These are phyloP conservation scores for Russula foetens DNA, from an alignment of 768 basidiomycete genomes.

Conservation along the genomic window DNA sequence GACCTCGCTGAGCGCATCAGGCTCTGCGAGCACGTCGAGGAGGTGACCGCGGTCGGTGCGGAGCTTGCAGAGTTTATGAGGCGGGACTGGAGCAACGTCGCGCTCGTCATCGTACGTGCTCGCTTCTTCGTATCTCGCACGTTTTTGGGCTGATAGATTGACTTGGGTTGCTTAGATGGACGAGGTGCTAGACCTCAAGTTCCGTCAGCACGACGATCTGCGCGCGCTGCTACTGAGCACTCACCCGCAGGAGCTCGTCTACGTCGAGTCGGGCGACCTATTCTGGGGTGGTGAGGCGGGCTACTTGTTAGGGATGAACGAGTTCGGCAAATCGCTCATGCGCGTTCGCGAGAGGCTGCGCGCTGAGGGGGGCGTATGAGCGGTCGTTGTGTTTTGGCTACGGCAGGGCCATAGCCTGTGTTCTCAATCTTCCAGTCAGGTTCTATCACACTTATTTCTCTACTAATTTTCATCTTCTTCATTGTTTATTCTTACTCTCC, in stretches of 20 bases:
- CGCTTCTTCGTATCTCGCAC: background rate
- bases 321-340: conserved; percentile 54
- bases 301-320: conserved; percentile 48
- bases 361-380: background rate
- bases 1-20: conserved; percentile 52
- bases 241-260: conserved; percentile 36
- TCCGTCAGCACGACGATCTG: conserved; percentile 58
- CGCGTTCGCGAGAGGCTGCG: conserved; percentile 43
- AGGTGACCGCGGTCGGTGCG: conserved; percentile 32
- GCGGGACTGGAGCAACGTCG: conserved; percentile 48
- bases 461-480: too few species aligned
- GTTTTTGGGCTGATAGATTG: background rate
- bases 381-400: too few species aligned
- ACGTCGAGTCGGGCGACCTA: conserved; percentile 43
- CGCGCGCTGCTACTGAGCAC: conserved; percentile 48
- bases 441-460: too few species aligned
- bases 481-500: too few species aligned
- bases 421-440: too few species aligned
- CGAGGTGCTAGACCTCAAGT: conserved; percentile 57
- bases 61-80: conserved; percentile 29
- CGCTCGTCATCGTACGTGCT: conserved; percentile 40
- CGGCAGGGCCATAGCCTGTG: too few species aligned
- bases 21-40: conserved; percentile 29
- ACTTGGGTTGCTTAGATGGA: conserved; percentile 45
- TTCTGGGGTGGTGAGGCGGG: conserved; percentile 62